Evolutionary conservation across 176 grass and related monocot species (phyloP).

Genomic region (Eremochloa ophiuroides): DNA sequence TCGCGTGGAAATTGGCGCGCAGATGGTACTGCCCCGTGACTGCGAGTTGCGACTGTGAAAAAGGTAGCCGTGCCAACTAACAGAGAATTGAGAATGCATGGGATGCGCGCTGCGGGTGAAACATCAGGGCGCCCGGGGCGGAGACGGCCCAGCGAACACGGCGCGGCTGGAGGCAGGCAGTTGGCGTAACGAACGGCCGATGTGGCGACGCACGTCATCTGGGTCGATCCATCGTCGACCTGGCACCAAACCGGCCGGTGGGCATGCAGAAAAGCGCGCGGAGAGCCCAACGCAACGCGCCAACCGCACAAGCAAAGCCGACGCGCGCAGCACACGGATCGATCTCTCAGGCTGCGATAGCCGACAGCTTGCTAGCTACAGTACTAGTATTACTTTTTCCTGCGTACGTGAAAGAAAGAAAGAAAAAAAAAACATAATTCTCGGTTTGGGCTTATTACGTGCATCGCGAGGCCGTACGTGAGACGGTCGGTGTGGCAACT

Average conservation of each 20-base stretch:
- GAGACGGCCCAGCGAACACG: constrained; percentile 12
- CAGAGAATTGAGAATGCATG: not conserved
- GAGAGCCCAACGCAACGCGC: constrained; percentile 1
- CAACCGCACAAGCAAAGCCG: not conserved
- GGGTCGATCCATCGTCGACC: not conserved
- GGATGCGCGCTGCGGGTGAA: too few species aligned
- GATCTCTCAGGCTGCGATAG: not conserved
- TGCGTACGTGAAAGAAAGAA: too few species aligned
- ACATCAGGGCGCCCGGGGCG: not conserved
- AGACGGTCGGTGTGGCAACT: not conserved
- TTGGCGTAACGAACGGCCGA: constrained; percentile 20
- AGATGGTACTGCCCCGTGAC: not conserved
- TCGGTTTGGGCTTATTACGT: not conserved
- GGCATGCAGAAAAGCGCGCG: constrained; percentile 19
- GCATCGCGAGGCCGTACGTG: not conserved
- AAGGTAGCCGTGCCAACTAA: not conserved
- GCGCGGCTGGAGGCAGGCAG: not conserved
- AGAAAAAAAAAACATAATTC: not conserved
- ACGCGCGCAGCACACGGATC: not conserved
- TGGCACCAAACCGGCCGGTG: constrained; percentile 44
- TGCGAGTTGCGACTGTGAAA: not conserved
- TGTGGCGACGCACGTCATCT: not conserved
- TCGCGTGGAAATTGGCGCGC: not conserved
- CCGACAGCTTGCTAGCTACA: not conserved
- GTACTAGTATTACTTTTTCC: too few species aligned